Evolutionary conservation across 2,329 filamentous ascomycete species (phyloP), one percentile per base, ranked within the genome.

Genomic region (Zymoseptoria passerinii): DNA sequence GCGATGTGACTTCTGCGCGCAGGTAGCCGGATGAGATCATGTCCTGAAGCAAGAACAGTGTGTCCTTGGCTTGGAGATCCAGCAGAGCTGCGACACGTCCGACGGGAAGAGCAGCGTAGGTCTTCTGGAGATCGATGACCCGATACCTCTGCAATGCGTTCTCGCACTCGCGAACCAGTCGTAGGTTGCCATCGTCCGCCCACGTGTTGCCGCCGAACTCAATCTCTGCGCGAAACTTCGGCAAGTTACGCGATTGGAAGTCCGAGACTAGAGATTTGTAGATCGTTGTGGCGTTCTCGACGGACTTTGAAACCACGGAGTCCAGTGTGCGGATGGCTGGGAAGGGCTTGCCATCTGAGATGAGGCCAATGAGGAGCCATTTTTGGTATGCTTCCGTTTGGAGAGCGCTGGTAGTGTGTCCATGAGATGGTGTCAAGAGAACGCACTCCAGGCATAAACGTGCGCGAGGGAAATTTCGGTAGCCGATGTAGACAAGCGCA

Each of bases 311-410:
- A 1, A 83, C 80, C 19, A 75, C 72, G 1, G 72, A 60, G 53
- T 80, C 78, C 7, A 82, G 81, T 52, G 82, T 81, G 48, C 79
- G 76, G 0, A 89, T 88, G 8, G 83, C 70, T 0, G 73, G 57
- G 66, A 76, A 72, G 66, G 82, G 77, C 66, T 78, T 82, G 64
- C 91, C 92, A 55, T 85, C 77, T 6, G 83, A 78, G 18, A 99
- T 76, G 56, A 96, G 79, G 55, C 85, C 84, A 8, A 91, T 81
- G 16, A 99, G 76, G 8, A 95, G 71, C 88, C 90, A 96, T 73
- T 92, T 95, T 75, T 92, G 95, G 78, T 95, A 92, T 5, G 90
- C 89, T 64, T 96, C 90, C 3, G 88, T 79, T 87, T 94, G 94
- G 54, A 95, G 80, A 18, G 67, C 59, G 19, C 23, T 28, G 23